Conservation (phyloP, 768 basidiomycete genomes). For the Butyriboletus loyo region DNA sequence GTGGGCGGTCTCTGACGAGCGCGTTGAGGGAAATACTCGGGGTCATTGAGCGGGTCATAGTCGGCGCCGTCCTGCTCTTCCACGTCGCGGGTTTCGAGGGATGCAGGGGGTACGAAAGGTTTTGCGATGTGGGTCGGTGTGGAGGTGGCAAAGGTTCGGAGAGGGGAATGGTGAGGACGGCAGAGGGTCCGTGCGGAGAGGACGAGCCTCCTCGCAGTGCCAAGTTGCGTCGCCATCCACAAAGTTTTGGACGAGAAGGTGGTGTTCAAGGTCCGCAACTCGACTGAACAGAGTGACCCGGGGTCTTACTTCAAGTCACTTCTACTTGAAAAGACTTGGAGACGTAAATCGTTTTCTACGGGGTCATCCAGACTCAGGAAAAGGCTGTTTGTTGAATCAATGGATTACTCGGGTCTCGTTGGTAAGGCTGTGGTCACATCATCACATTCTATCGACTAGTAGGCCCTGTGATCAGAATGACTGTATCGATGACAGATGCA, state of each 20-base stretch:
- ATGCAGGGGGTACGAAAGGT: conserved; percentile 27
- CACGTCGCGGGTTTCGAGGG: conserved; percentile 12
- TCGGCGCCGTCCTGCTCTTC: conserved; percentile 2
- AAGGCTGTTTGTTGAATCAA: too few relatives aligned
- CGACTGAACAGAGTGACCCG: conserved; percentile 1
- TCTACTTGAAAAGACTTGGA: background rate
- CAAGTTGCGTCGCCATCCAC: conserved; percentile 12
- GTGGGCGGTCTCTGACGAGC: conserved; percentile 48
- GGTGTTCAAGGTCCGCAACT: conserved; percentile 19
- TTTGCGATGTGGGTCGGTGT: background rate
- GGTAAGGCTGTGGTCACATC: background rate
- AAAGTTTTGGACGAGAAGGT: conserved; percentile 1
- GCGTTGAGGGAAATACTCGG: conserved; percentile 3
- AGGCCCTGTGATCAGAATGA: background rate
- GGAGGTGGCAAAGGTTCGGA: conserved; percentile 12
- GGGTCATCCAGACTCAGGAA: too few relatives aligned
- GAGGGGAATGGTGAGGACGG: background rate
- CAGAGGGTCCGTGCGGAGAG: conserved; percentile 3
- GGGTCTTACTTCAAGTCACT: conserved; percentile 7
- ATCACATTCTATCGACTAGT: background rate
- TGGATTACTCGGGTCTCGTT: background rate
- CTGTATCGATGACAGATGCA: background rate
- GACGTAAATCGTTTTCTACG: background rate
- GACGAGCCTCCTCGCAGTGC: conserved; percentile 5
- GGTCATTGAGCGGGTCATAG: conserved; percentile 5